Conservation (phyloP, 164 flowering plant species). For the Vitis riparia region DNA sequence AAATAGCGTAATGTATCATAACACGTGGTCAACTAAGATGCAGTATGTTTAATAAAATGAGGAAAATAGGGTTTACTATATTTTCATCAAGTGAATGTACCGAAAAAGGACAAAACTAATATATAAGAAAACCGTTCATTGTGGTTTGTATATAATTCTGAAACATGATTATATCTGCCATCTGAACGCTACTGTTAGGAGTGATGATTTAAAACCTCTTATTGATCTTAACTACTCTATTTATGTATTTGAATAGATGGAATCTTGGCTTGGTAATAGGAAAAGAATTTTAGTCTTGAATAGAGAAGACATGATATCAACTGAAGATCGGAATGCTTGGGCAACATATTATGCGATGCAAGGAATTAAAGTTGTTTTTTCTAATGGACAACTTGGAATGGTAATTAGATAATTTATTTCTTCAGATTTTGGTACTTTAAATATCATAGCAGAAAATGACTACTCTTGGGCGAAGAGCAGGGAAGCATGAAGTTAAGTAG, state of each 20-base stretch:
- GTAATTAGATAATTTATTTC: constrained; percentile 34
- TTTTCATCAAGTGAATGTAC: too few relatives aligned
- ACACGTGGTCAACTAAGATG: too few relatives aligned
- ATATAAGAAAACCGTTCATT: too few relatives aligned
- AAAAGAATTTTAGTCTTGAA: constrained; percentile 82
- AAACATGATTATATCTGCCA: too few relatives aligned
- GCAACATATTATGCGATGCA: constrained; percentile 78
- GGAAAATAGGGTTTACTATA: too few relatives aligned
- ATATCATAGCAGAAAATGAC: not conserved
- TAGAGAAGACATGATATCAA: constrained; percentile 98
- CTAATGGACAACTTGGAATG: constrained; percentile 96
- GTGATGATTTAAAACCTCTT: not conserved
- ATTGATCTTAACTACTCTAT: not conserved
- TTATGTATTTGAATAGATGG: constrained; percentile 59
- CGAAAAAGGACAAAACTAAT: too few relatives aligned
- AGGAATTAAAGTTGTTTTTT: constrained; percentile 75
- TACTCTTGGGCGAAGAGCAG: constrained; percentile 35
- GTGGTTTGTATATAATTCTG: too few relatives aligned
- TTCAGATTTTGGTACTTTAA: constrained; percentile 4
- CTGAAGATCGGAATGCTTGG: constrained; percentile 91
- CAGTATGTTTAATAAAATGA: too few relatives aligned
- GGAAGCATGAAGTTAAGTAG: constrained; percentile 83
- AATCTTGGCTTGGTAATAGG: constrained; percentile 85
- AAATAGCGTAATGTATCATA: too few relatives aligned
- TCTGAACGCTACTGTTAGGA: not conserved